Evolutionary conservation across 2,329 filamentous ascomycete species (phyloP), one percentile per base, ranked within the genome.

Genomic region (Sporothrix curviconia): DNA sequence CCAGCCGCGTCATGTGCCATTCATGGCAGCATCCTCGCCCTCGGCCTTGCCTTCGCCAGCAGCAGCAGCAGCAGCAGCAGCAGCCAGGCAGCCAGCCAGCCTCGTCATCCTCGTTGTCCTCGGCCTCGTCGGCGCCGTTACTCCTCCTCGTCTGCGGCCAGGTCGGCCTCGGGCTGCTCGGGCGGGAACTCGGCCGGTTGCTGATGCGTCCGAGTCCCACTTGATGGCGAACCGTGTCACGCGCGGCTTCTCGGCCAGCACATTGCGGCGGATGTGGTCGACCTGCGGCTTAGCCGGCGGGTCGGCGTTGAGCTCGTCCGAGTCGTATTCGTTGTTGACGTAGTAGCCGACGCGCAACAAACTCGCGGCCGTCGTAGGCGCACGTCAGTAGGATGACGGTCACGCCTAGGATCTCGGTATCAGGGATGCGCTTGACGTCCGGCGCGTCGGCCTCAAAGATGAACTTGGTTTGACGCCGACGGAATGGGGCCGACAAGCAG

Each of bases 321-420:
- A 88, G 66, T 95, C 90, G 72, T 99, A 99, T 73, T 99, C 95
- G 68, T 99, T 99, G 80, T 97, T 99, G 68, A 99, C 94, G 66
- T 99, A 99, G 82, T 99, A 99, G 61, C 94, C 94, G 42, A 99
- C 92, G 64, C 94, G 91, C 39, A n/a, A 99, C 91, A 67, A 99
- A 99, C 73, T 99, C 94, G 68, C 94, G 85, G 55, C 89, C 88
- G 68, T 99, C 94, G 75, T 99, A 99, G 72, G 90, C 89, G 75
- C 94, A 97, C 58, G 91, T 96, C 64, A 99, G 82, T 57, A 99
- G 86, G 66, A 99, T 91, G 67, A 99, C 94, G 4, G 94, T 99
- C 52, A 99, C 95, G 60, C 94, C 94, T 46, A 99, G 83, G 66
- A 99, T 92, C 75, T 99, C 95, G 65, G 90, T 91, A 65, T 92